Evolutionary conservation across 1,284 basidiomycete genomes (phyloP), one percentile per base, ranked within the genome.

Genomic region (Naganishia liquefaciens): DNA sequence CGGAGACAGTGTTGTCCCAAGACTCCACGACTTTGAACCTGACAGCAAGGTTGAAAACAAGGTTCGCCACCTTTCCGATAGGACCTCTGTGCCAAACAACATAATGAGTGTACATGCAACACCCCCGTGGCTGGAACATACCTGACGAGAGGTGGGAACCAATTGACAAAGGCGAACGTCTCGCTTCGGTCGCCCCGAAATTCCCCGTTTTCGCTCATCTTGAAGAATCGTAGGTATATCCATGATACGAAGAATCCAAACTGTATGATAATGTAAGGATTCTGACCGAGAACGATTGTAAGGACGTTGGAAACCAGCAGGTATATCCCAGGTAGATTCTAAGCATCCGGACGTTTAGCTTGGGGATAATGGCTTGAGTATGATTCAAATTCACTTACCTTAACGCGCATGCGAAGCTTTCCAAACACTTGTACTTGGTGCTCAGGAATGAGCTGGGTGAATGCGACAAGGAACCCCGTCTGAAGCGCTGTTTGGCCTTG

Each of bases 241-340:
- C 93, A 99, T 28, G 90, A 55, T 9, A 94, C 88, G 68, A 98
- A 89, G 92, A 96, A 99, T 19, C 93, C 95, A 75, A 97, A 98
- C 76, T 98, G 95, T 70, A 99, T 94, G 71, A 96, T 83, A 64
- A 99, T 94, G 82, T 88, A 98, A 0, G 96, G 96, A 63, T 89
- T 90, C 72, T 93, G 90, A 77, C 89, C 90, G 37, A 95, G 91
- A 54, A 96, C 69, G 58, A 99, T 71, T 71, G 89, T 91, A 78
- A 95, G 84, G 42, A 97, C 84, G 69, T 91, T 93, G 27, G 93
- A 96, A 68, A 97, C 79, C 1, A 91, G 89, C 67, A 98, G 85
- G 77, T 97, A 94, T 39, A 89, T 85, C 87, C 98, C 97, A 17
- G 96, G 96, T 39, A 98, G 79, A 11, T 85, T 87, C 91, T 94